Evolutionary conservation across 2,329 filamentous ascomycete genomes (phyloP).

Genomic region (Domatiomyces globalis): DNA sequence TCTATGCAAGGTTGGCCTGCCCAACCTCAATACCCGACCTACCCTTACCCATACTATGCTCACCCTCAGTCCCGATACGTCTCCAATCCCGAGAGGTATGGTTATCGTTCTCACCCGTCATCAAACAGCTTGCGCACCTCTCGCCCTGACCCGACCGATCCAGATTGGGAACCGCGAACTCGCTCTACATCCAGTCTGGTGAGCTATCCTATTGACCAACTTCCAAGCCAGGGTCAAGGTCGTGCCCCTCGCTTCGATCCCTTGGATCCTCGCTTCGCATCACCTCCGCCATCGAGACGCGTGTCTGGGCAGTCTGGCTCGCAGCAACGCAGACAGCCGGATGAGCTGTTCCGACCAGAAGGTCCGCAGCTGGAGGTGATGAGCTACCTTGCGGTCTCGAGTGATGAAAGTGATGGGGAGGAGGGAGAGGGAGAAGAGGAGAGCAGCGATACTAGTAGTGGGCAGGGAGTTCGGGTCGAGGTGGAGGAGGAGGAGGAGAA

Average conservation of each 20-base stretch:
- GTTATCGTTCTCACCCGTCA: slow-evolving; percentile 19
- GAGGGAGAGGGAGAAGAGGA: slow-evolving; percentile 3
- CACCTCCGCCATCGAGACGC: slow-evolving; percentile 27
- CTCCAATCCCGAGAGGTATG: slow-evolving; percentile 23
- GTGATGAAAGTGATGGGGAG: slow-evolving; percentile 8
- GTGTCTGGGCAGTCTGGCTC: slow-evolving; percentile 25
- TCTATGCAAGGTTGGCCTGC: not conserved
- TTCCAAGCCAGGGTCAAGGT: slow-evolving; percentile 22
- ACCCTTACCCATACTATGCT: slow-evolving; percentile 20
- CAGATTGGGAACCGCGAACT: slow-evolving; percentile 30
- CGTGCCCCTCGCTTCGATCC: slow-evolving; percentile 19
- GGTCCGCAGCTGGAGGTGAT: slow-evolving; percentile 12
- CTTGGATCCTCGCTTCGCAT: slow-evolving; percentile 22
- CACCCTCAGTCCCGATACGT: slow-evolving; percentile 17
- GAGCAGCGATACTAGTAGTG: slow-evolving; percentile 10
- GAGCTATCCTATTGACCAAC: slow-evolving; percentile 22
- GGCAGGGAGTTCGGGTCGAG: slow-evolving; percentile 11
- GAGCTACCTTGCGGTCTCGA: slow-evolving; percentile 12
- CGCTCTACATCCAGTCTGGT: slow-evolving; percentile 24
- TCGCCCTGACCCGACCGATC: slow-evolving; percentile 36
- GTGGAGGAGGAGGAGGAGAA: slow-evolving; percentile 12
- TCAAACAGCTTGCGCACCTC: slow-evolving; percentile 25
- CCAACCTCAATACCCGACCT: slow-evolving; percentile 21
- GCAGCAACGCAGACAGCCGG: slow-evolving; percentile 10
- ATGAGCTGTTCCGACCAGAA: slow-evolving; percentile 14